Conservation (phyloP, 2,329 filamentous ascomycete genomes). For the Allantophomopsis cytisporea region DNA sequence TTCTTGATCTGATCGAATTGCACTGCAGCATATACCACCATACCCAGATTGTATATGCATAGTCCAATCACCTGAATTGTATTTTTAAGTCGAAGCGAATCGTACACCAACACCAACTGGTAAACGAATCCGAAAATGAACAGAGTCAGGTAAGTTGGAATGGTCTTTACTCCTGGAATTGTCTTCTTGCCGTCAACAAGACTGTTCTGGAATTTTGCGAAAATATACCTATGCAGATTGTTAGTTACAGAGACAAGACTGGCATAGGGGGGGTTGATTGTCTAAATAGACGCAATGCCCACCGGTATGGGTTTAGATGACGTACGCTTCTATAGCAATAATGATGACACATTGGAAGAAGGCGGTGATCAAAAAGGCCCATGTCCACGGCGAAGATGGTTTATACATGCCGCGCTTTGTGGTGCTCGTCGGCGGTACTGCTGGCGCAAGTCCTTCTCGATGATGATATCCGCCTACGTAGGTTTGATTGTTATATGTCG, state of each 20-base stretch:
- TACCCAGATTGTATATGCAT: slow-evolving; percentile 80
- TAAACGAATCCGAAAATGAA: slow-evolving; percentile 98
- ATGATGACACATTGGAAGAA: slow-evolving; percentile 67
- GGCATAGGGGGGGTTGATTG: no score
- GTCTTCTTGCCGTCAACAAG: slow-evolving; percentile 34
- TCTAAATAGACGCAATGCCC: background rate
- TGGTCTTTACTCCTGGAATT: slow-evolving; percentile 49
- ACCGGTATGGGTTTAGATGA: slow-evolving; percentile 9
- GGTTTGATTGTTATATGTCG: slow-evolving; percentile 12
- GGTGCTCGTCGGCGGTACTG: slow-evolving; percentile 13
- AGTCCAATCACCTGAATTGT: slow-evolving; percentile 97
- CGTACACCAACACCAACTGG: slow-evolving; percentile 78
- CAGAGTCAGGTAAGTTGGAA: slow-evolving; percentile 88
- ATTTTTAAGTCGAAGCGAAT: slow-evolving; percentile 88
- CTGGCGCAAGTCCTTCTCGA: slow-evolving; percentile 15
- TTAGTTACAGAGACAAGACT: slow-evolving; percentile 1
- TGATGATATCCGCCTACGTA: slow-evolving; percentile 19
- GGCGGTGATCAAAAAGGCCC: slow-evolving; percentile 65
- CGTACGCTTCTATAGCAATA: slow-evolving; percentile 77
- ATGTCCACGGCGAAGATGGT: slow-evolving; percentile 78
- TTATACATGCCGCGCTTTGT: slow-evolving; percentile 48
- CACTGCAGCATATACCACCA: slow-evolving; percentile 85
- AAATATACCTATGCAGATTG: slow-evolving; percentile 57
- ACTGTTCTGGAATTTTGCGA: slow-evolving; percentile 67
- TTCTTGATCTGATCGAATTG: slow-evolving; percentile 82